Evolutionary conservation across 495 filamentous ascomycete species (phyloP).

Genomic region (Penicillium bovifimosum): DNA sequence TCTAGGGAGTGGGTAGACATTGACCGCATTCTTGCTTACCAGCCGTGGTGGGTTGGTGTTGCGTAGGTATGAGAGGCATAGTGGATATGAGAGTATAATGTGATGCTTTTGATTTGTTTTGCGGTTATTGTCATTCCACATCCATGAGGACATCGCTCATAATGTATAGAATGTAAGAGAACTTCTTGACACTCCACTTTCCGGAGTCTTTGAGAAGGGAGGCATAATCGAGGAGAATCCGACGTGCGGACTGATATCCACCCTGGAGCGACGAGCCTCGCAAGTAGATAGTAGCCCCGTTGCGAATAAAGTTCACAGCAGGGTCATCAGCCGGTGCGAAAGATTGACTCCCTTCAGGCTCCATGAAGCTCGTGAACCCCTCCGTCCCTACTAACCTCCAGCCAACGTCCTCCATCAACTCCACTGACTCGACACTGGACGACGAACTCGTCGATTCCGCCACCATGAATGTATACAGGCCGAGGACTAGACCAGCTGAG

Average conservation of each 20-base stretch:
- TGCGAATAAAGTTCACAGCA: slow-evolving; percentile 46
- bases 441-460: slow-evolving; percentile 23
- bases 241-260: slow-evolving; percentile 45
- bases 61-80: not conserved
- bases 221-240: slow-evolving; percentile 47
- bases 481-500: slow-evolving; percentile 45
- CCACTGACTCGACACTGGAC: slow-evolving; percentile 35
- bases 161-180: slow-evolving; percentile 45
- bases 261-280: slow-evolving; percentile 43
- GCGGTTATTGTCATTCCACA: slow-evolving; percentile 26
- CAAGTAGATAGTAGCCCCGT: slow-evolving; percentile 45
- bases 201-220: slow-evolving; percentile 46
- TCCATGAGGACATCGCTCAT: slow-evolving; percentile 52
- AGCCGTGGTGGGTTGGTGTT: not conserved
- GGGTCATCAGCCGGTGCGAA: slow-evolving; percentile 32
- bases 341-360: slow-evolving; percentile 29
- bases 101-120: too few species aligned
- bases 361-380: slow-evolving; percentile 40
- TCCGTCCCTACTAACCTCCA: slow-evolving; percentile 42
- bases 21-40: not conserved
- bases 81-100: too few species aligned
- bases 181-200: slow-evolving; percentile 47
- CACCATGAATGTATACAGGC: slow-evolving; percentile 48
- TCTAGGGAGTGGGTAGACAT: not conserved
- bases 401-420: slow-evolving; percentile 47